A percentile compares a stretch with the other conserved stretches of the same genome.
These are phyloP conservation scores for Puccinia coronata DNA, from an alignment of 1,284 basidiomycete species.

Conservation along the genomic window DNA sequence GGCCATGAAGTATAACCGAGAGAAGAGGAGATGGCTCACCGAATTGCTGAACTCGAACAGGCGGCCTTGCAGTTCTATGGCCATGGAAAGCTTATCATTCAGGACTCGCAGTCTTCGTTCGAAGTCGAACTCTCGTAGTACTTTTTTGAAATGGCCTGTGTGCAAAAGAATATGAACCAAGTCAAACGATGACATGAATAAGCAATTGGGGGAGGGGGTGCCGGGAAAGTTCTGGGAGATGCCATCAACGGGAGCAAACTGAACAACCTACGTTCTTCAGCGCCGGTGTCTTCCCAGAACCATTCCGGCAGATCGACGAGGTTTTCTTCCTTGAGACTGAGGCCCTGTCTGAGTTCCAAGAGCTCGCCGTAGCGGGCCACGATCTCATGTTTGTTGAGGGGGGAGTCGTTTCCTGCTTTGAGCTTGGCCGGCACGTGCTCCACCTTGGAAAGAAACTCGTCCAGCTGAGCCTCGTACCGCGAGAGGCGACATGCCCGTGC, in stretches of 20 bases:
- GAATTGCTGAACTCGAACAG: conserved; percentile 48
- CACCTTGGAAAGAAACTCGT: conserved; percentile 43
- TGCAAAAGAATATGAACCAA: neutral
- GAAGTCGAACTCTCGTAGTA: conserved; percentile 43
- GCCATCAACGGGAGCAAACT: neutral
- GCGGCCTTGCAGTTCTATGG: conserved; percentile 43
- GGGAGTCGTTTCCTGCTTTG: conserved; percentile 39
- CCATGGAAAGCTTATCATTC: conserved; percentile 46
- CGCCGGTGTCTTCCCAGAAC: conserved; percentile 49
- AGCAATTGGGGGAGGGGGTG: no score
- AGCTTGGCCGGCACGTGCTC: conserved; percentile 38
- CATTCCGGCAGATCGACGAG: conserved; percentile 43
- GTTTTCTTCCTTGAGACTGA: conserved; percentile 45
- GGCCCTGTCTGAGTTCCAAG: conserved; percentile 38
- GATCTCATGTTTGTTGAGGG: conserved; percentile 39
- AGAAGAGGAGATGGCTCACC: neutral
- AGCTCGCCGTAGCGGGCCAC: conserved; percentile 42
- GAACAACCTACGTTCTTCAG: conserved; percentile 35
- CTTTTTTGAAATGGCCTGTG: conserved; percentile 42
- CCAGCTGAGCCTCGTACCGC: conserved; percentile 38
- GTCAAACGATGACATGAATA: neutral
- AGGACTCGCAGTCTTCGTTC: conserved; percentile 38
- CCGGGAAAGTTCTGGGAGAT: no score
- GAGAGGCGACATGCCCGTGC: conserved; percentile 39
- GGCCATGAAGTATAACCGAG: no score